Evolutionary conservation across 352 stramenopile genomes (phyloP).

Genomic region (Pythium diclinum): DNA sequence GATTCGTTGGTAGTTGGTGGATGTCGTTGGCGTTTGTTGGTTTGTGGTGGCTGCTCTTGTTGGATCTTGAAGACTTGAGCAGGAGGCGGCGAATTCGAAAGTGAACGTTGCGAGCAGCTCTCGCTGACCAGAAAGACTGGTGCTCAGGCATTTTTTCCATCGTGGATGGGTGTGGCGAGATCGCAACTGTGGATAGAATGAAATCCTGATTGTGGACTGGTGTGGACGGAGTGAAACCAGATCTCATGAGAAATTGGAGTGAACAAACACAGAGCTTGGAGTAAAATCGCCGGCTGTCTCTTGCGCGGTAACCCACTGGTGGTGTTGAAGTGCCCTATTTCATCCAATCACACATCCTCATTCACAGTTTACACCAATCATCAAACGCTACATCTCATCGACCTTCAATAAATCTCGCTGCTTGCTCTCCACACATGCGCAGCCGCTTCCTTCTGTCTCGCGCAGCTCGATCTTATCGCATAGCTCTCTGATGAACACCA

Average conservation of each 20-base stretch:
- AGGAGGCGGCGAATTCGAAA: slow-evolving; percentile 11
- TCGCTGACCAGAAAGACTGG: neutral
- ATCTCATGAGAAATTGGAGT: neutral
- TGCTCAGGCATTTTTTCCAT: neutral
- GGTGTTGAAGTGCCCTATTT: slow-evolving; percentile 9
- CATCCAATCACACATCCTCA: slow-evolving; percentile 8
- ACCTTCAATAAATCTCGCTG: neutral
- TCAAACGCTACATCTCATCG: neutral
- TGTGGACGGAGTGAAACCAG: neutral
- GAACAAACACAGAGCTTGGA: neutral
- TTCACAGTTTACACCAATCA: slow-evolving; percentile 14
- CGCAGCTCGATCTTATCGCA: neutral
- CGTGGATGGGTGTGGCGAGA: neutral
- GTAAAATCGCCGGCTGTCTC: neutral
- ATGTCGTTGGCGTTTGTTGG: neutral
- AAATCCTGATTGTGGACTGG: neutral
- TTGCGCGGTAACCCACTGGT: neutral
- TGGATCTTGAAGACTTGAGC: slow-evolving; percentile 12
- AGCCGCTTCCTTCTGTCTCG: neutral
- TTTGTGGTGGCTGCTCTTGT: neutral
- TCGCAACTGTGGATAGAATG: neutral
- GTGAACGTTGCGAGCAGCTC: neutral
- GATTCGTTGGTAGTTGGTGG: neutral
- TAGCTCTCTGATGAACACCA: neutral
- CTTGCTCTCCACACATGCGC: neutral